Evolutionary conservation across 1,139 yeast species (phyloP), one percentile per base, ranked within the genome.

Genomic region (Saccharomyces hybrid): DNA sequence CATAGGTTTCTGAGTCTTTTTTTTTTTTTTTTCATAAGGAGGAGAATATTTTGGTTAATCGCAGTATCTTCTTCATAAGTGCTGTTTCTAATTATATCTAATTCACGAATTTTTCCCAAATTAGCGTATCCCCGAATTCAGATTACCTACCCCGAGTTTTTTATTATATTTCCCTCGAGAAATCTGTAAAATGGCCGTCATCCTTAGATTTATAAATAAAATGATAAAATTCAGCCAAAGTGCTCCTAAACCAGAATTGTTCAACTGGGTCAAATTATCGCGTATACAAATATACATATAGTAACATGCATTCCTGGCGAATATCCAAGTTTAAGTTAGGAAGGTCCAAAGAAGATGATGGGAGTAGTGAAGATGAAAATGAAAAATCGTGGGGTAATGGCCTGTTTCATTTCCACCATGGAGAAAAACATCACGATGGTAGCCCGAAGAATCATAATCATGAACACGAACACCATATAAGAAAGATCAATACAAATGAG

Each of bases 271-370:
- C 11, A 20, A 16, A 8, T 16, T 1, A 26, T n/a, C 27, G 9
- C n/a, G 13, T 26, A 13, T 34, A 23, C n/a, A 20, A 31, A 51
- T 14, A 34, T 16, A 41, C 46, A 42, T 27, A 42, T 20, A 41
- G 16, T 32, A 23, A 25, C 27, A 64, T 65, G 67, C 62, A 64
- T 50, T 61, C 65, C 27, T 65, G 68, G 68, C 64, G 63, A 57
- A 54, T 64, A 44, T 56, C 65, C n/a, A 65, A 64, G 55, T 64
- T 65, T 53, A 61, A 61, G 52, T 64, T 65, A 50, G 71, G 71
- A 8, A 63, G 63, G 48, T 59, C 65, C 29, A 66, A 66, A 51
- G 69, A 66, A 32, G 69, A 65, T 49, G 61, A 65, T 50, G 67
- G 64, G 46, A 57, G 54, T 51, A 62, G 60, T 29, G 58, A 56